A percentile compares a stretch with the other conserved stretches of the same genome.
These are phyloP conservation scores for Colletotrichum sp. DNA, from an alignment of 2,329 filamentous ascomycete genomes.

Conservation along the genomic window DNA sequence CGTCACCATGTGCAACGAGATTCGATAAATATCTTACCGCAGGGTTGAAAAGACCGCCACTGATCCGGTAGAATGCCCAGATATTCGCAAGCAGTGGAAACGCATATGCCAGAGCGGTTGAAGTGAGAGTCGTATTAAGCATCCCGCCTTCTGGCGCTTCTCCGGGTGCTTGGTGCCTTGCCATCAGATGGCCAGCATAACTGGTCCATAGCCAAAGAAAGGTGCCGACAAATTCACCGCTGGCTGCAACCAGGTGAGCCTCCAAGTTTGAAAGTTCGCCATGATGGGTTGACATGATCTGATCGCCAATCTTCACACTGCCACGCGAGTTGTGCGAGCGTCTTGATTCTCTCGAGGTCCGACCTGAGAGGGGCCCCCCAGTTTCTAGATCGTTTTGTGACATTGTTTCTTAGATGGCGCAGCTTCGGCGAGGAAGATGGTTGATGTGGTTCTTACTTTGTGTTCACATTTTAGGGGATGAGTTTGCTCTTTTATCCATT, in stretches of 20 bases:
- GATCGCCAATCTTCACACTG: background rate
- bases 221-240: conserved; percentile 57
- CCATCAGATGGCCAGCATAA: conserved; percentile 43
- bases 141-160: conserved; percentile 33
- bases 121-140: conserved; percentile 39
- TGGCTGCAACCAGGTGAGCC: conserved; percentile 38
- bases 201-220: conserved; percentile 55
- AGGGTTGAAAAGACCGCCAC: conserved; percentile 56
- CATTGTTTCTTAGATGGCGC: background rate
- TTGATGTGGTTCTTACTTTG: background rate
- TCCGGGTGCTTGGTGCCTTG: conserved; percentile 3
- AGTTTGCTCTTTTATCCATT: background rate
- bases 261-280: background rate
- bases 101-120: conserved; percentile 53
- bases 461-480: background rate
- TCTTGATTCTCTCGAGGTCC: background rate
- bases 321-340: background rate
- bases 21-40: background rate
- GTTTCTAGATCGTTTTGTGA: background rate
- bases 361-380: background rate
- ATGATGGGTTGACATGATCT: background rate
- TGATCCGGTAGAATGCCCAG: conserved; percentile 63
- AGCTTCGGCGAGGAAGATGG: background rate
- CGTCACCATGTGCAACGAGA: rapidly evolving
- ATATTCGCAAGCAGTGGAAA: conserved; percentile 55